Evolutionary conservation across 2,329 filamentous ascomycete species (phyloP).

Genomic region (Venturiaceae sp.): DNA sequence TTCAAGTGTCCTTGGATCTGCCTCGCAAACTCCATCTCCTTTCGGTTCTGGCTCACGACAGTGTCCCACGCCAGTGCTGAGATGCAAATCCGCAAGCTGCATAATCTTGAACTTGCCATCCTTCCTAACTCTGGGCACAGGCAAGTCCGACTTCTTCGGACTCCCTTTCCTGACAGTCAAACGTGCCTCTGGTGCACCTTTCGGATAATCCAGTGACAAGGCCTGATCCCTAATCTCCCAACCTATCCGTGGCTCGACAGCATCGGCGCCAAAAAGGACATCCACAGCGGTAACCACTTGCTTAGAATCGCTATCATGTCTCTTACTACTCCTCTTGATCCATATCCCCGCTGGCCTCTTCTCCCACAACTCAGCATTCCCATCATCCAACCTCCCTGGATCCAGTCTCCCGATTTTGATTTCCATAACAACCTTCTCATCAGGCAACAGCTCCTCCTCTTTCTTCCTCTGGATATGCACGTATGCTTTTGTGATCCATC

Average conservation of each 20-base stretch:
- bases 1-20: slow-evolving; percentile 82
- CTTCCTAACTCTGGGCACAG: slow-evolving; percentile 67
- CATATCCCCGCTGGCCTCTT: slow-evolving; percentile 67
- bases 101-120: slow-evolving; percentile 96
- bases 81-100: slow-evolving; percentile 87
- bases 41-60: slow-evolving; percentile 83
- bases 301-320: slow-evolving; percentile 64
- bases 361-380: slow-evolving; percentile 63
- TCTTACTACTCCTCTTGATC: slow-evolving; percentile 65
- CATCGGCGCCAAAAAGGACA: slow-evolving; percentile 81
- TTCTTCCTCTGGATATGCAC: slow-evolving; percentile 74
- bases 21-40: slow-evolving; percentile 70
- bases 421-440: slow-evolving; percentile 73
- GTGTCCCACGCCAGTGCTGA: slow-evolving; percentile 77
- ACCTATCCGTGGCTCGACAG: slow-evolving; percentile 75
- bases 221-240: slow-evolving; percentile 44
- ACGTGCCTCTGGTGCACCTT: slow-evolving; percentile 57
- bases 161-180: slow-evolving; percentile 69
- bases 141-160: slow-evolving; percentile 54
- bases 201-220: slow-evolving; percentile 56
- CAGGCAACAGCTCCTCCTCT: slow-evolving; percentile 67
- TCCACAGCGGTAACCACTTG: slow-evolving; percentile 72
- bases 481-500: slow-evolving; percentile 69
- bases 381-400: slow-evolving; percentile 49
- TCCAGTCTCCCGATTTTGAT: slow-evolving; percentile 64